Conservation (phyloP, 2,329 filamentous ascomycete species). For the Cylindrodendrum hubeiense region DNA sequence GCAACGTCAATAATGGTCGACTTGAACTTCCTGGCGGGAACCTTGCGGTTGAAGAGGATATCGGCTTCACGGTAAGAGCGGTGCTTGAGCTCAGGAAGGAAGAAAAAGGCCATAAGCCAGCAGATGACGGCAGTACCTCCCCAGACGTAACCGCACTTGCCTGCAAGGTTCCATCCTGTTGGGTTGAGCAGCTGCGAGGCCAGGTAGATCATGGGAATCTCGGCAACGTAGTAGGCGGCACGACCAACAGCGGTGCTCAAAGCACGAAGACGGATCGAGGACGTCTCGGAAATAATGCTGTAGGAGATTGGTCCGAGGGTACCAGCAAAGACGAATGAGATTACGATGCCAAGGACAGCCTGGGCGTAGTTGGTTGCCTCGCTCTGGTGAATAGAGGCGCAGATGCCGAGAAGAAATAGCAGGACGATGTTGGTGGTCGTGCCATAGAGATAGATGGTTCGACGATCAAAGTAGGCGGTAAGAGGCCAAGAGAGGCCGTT, state of each 20-base stretch:
- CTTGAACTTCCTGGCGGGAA: slow-evolving; percentile 68
- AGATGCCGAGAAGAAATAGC: slow-evolving; percentile 70
- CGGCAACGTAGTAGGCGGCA: slow-evolving; percentile 71
- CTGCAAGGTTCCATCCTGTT: slow-evolving; percentile 60
- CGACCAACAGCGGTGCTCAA: slow-evolving; percentile 76
- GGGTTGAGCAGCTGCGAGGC: slow-evolving; percentile 72
- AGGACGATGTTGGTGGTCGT: slow-evolving; percentile 65
- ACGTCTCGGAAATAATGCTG: slow-evolving; percentile 77
- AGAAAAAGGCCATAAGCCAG: slow-evolving; percentile 61
- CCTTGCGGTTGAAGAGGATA: slow-evolving; percentile 66
- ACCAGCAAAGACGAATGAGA: slow-evolving; percentile 74
- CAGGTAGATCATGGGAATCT: slow-evolving; percentile 76
- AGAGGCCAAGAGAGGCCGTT: slow-evolving; percentile 77
- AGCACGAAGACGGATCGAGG: slow-evolving; percentile 72
- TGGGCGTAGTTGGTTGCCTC: slow-evolving; percentile 63
- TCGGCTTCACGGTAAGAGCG: slow-evolving; percentile 73
- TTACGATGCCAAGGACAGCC: slow-evolving; percentile 72
- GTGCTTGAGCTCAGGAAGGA: slow-evolving; percentile 68
- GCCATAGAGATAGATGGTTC: slow-evolving; percentile 74
- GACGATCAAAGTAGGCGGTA: slow-evolving; percentile 72
- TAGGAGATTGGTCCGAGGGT: slow-evolving; percentile 74
- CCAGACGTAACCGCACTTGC: slow-evolving; percentile 72
- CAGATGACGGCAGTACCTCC: slow-evolving; percentile 69
- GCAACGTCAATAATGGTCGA: slow-evolving; percentile 68
- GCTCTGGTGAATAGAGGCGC: slow-evolving; percentile 61